Base-by-base conservation (phyloP, 176 grass and related monocot species). In the Zea luxurians region DNA sequence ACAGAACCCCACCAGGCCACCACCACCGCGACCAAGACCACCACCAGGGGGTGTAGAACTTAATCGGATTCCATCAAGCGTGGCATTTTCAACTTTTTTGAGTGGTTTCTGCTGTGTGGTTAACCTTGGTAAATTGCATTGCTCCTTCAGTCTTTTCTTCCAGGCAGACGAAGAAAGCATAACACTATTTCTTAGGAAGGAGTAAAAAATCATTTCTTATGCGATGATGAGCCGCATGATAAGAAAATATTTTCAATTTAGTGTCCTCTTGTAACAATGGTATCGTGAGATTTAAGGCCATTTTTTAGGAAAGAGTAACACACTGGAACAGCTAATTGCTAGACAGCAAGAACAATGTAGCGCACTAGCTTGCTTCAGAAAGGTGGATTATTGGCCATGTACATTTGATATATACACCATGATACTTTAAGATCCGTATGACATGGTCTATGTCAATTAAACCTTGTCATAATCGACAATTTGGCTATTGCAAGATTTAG, bases 221-320 rank as follows among this genome's bases (percentile, higher is more conserved):
- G 8, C 12, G 3, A 70, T 43, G 35, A 70, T 52, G 35, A 63
- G 45, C 43, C 17, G 2, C 55, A 34, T 35, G 18, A 40, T 63
- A n/a, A n/a, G 27, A 59, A 42, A 16, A 60, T 3, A 37, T 20
- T 62, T 59, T n/a, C 21, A 20, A 20, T 20, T 68, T 46, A 46
- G 9, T 6, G 9, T 13, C 52, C 8, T 75, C 27, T 57, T 53
- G 0, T 13, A 45, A 58, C 4, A 71, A 17, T 54, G 9, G 18
- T 83, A 27, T 49, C 4, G 42, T 70, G 13, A 52, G 13, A 66
- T 12, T 7, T 54, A 8, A 41, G 9, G 61, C 7, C 53, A 5
- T n/a, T 77, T 42, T 2, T 15, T 84, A 44, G 10, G 2, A 77
- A 75, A 61, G 4, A 71, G 71, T 53, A 61, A 20, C 35, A 48